These are phyloP conservation scores for Tricladium varicosporioides DNA, from an alignment of 2,329 filamentous ascomycete genomes.

Conservation along the genomic window DNA sequence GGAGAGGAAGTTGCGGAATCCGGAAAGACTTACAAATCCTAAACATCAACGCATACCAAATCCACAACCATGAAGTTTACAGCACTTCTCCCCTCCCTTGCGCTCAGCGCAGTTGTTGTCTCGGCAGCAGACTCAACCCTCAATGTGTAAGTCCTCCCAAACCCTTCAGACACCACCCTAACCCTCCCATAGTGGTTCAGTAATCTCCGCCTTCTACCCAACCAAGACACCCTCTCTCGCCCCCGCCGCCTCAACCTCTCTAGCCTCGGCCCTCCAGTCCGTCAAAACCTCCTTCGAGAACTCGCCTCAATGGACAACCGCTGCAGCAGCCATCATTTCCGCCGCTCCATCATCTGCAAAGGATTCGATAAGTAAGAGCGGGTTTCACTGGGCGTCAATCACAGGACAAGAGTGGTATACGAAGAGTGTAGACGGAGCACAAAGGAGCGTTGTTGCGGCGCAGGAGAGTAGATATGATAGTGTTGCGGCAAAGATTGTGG, in stretches of 20 bases:
- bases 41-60: not conserved
- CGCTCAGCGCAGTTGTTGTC: conserved; percentile 9
- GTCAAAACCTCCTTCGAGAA: conserved; percentile 17
- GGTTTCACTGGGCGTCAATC: conserved; percentile 13
- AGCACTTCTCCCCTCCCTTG: conserved; percentile 2
- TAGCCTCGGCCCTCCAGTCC: conserved; percentile 19
- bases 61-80: not conserved
- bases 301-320: conserved; percentile 18
- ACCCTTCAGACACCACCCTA: no score
- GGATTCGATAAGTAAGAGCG: conserved; percentile 12
- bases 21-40: no score
- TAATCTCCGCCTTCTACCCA: conserved; percentile 23
- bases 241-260: conserved; percentile 21
- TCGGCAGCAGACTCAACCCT: conserved; percentile 12
- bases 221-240: conserved; percentile 17
- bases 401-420: conserved; percentile 23
- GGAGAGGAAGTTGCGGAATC: not conserved
- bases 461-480: conserved; percentile 15
- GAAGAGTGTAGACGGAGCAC: conserved; percentile 17
- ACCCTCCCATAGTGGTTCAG: conserved; percentile 21
- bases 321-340: conserved; percentile 19
- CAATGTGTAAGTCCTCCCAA: conserved; percentile 26
- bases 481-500: conserved; percentile 20
- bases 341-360: conserved; percentile 18
- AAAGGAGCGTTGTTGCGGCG: conserved; percentile 18